These are phyloP conservation scores for Ogataea hybrid DNA, from an alignment of 1,139 yeast genomes.

Conservation along the genomic window DNA sequence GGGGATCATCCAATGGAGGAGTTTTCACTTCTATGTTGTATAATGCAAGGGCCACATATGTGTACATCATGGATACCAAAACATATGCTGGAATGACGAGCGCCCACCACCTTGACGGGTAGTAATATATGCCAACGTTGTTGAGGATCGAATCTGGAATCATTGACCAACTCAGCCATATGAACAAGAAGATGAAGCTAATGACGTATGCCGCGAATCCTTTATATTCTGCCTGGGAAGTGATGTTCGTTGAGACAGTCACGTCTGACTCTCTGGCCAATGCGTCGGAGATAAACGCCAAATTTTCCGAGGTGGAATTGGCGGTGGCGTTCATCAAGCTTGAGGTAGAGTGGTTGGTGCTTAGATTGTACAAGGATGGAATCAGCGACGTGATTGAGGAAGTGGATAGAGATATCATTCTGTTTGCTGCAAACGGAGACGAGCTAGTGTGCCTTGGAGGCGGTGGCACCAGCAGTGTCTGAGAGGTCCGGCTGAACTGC, in stretches of 20 bases:
- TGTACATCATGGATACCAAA: conserved; percentile 66
- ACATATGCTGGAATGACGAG: conserved; percentile 69
- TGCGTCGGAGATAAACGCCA: conserved; percentile 39
- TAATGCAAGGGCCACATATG: conserved; percentile 64
- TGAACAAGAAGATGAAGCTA: conserved; percentile 46
- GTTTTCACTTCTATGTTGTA: conserved; percentile 78
- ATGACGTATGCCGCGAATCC: conserved; percentile 79
- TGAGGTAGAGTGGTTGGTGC: conserved; percentile 26
- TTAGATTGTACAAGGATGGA: conserved; percentile 27
- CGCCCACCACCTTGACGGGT: conserved; percentile 90
- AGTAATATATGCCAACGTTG: conserved; percentile 59
- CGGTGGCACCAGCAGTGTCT: conserved; percentile 2
- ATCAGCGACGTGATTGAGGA: conserved; percentile 30
- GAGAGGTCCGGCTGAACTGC: conserved; percentile 1
- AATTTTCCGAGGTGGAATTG: conserved; percentile 13
- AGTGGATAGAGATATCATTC: conserved; percentile 29
- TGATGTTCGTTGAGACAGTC: conserved; percentile 61
- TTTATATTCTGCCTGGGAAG: conserved; percentile 73
- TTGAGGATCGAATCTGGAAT: conserved; percentile 54
- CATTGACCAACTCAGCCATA: conserved; percentile 70
- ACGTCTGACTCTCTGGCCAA: conserved; percentile 76
- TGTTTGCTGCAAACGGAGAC: conserved; percentile 20
- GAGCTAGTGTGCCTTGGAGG: conserved; percentile 1
- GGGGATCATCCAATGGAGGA: conserved; percentile 51
- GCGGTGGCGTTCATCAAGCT: conserved; percentile 13